Evolutionary conservation across 208 protist genomes (phyloP).

Genomic region (Naegleria fowleri): DNA sequence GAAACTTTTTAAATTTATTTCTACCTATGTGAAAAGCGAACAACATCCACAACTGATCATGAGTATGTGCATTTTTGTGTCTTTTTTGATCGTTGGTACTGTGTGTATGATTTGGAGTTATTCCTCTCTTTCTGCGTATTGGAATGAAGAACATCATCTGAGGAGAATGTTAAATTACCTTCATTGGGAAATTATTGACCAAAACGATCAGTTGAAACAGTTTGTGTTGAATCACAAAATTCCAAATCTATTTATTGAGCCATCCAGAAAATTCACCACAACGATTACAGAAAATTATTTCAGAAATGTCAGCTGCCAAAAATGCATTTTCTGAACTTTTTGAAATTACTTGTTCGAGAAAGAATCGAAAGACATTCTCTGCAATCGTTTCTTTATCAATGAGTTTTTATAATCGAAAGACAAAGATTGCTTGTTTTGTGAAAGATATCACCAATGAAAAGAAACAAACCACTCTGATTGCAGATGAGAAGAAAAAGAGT

Average conservation of each 20-base stretch:
- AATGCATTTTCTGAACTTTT: not conserved
- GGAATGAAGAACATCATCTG: not conserved
- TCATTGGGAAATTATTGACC: not conserved
- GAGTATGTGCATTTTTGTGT: not conserved
- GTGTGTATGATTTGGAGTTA: not conserved
- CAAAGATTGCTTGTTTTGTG: not conserved
- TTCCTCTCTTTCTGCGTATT: not conserved
- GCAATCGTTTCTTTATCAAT: not conserved
- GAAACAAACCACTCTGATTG: not conserved
- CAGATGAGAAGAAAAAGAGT: not conserved
- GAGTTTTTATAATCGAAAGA: not conserved
- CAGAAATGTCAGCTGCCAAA: not conserved
- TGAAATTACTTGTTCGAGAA: not conserved
- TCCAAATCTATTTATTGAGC: not conserved
- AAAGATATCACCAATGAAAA: not conserved
- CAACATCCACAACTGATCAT: not conserved
- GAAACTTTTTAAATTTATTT: not conserved
- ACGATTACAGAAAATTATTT: not conserved
- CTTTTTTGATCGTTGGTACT: not conserved
- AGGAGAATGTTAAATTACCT: not conserved
- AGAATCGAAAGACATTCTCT: not conserved
- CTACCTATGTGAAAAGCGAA: not conserved
- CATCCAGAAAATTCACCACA: not conserved
- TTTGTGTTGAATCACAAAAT: not conserved
- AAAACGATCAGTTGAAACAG: not conserved